Evolutionary conservation across 192 early-diverging fungal species (phyloP).

Genomic region (Allomyces arbusculus): DNA sequence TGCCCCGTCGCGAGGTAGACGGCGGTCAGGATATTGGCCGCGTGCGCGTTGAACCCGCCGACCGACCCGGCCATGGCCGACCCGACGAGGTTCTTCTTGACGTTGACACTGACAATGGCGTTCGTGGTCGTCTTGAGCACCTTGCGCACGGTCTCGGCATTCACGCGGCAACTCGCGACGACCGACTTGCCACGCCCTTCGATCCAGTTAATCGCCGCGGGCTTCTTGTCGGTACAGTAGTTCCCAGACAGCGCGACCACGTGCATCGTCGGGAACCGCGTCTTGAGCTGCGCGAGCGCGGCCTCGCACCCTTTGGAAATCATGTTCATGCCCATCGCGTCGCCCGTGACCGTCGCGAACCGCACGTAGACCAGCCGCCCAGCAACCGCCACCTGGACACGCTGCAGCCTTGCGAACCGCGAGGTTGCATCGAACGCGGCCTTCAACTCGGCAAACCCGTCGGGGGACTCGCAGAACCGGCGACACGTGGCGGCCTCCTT

Average conservation of each 20-base stretch:
- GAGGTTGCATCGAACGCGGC: slow-evolving; percentile 69
- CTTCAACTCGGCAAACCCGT: slow-evolving; percentile 40
- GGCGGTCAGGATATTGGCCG: slow-evolving; percentile 81
- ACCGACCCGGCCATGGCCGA: slow-evolving; percentile 82
- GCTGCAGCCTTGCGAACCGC: slow-evolving; percentile 65
- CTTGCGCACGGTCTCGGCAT: slow-evolving; percentile 48
- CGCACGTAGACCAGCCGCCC: slow-evolving; percentile 69
- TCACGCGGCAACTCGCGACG: slow-evolving; percentile 64
- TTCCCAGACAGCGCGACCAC: slow-evolving; percentile 73
- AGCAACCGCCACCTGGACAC: slow-evolving; percentile 61
- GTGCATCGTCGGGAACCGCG: slow-evolving; percentile 47
- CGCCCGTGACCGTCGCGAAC: slow-evolving; percentile 76
- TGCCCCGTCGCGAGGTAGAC: slow-evolving; percentile 81
- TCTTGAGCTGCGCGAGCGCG: slow-evolving; percentile 37
- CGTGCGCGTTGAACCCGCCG: slow-evolving; percentile 86
- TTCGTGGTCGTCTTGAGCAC: slow-evolving; percentile 73
- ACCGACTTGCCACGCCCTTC: slow-evolving; percentile 89
- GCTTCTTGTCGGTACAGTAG: slow-evolving; percentile 94
- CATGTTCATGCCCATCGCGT: slow-evolving; percentile 99
- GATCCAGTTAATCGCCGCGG: slow-evolving; percentile 92
- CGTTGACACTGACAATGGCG: slow-evolving; percentile 58
- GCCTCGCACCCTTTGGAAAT: slow-evolving; percentile 87
- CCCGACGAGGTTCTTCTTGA: slow-evolving; percentile 77
- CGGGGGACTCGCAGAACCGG: slow-evolving; percentile 43
- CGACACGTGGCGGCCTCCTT: slow-evolving; percentile 42